A percentile compares a stretch with the other conserved stretches of the same genome.
Evolutionary conservation across 2,329 filamentous ascomycete species (phyloP).

Genomic region (Trichoderma oligosporum): DNA sequence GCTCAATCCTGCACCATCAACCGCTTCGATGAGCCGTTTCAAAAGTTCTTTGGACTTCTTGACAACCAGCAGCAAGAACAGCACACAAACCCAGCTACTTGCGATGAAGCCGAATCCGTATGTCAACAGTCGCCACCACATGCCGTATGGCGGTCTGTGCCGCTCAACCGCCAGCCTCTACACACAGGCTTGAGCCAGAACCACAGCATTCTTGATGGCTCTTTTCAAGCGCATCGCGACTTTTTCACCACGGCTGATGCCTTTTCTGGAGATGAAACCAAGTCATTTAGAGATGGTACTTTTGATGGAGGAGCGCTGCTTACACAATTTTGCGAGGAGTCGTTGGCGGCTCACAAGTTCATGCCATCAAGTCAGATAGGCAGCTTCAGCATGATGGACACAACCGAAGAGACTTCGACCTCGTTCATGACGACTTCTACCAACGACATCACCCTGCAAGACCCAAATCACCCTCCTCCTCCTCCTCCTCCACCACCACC

Average conservation of each 20-base stretch:
- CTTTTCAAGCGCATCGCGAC: constrained; percentile 34
- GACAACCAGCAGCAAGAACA: not conserved
- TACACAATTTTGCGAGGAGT: constrained; percentile 73
- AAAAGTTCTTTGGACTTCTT: constrained; percentile 25
- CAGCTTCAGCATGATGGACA: constrained; percentile 25
- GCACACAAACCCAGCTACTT: not conserved
- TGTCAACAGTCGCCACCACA: constrained; percentile 30
- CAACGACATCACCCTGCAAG: constrained; percentile 21
- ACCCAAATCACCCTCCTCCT: constrained; percentile 22
- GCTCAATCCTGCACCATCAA: constrained; percentile 31
- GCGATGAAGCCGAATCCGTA: not conserved
- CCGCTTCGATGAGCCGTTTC: constrained; percentile 28
- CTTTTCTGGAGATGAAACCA: constrained; percentile 26
- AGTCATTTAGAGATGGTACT: constrained; percentile 25
- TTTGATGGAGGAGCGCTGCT: constrained; percentile 40
- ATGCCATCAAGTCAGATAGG: constrained; percentile 59
- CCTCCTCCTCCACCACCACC: constrained; percentile 26
- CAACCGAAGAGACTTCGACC: constrained; percentile 17
- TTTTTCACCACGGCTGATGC: constrained; percentile 49
- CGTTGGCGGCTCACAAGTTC: constrained; percentile 66
- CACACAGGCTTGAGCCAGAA: constrained; percentile 52
- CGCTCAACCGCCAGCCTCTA: constrained; percentile 44
- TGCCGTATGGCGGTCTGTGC: constrained; percentile 53
- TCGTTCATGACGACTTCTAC: constrained; percentile 23
- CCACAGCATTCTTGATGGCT: constrained; percentile 34